These are phyloP conservation scores for Macrolepiota albuminosa DNA, from an alignment of 768 basidiomycete species.

Conservation along the genomic window DNA sequence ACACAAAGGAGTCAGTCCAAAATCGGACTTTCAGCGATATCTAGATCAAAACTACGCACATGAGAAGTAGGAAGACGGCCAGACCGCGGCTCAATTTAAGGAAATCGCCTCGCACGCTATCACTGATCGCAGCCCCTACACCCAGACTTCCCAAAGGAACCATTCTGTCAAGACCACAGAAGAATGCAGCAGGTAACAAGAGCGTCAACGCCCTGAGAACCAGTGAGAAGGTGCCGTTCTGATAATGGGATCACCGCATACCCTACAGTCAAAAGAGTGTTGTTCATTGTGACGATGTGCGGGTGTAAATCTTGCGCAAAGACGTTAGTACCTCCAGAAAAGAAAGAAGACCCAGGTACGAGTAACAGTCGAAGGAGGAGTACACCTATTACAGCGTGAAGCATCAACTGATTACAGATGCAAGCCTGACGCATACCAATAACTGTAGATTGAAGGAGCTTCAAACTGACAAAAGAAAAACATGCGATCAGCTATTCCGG, in stretches of 20 bases:
- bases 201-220: slow-evolving; percentile 53
- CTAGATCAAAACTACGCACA: slow-evolving; percentile 32
- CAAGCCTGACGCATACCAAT: slow-evolving; percentile 36
- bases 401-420: not conserved
- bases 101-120: slow-evolving; percentile 40
- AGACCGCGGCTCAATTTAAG: slow-evolving; percentile 62
- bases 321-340: slow-evolving; percentile 61
- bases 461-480: slow-evolving; percentile 34
- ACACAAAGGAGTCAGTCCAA: not conserved
- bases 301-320: slow-evolving; percentile 64
- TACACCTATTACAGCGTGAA: slow-evolving; percentile 39
- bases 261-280: slow-evolving; percentile 65
- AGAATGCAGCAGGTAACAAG: slow-evolving; percentile 61
- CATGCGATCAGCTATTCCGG: not conserved
- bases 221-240: not conserved
- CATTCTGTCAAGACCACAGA: slow-evolving; percentile 46
- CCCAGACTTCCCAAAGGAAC: slow-evolving; percentile 5
- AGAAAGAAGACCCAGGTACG: slow-evolving; percentile 62
- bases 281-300: slow-evolving; percentile 62
- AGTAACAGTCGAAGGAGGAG: slow-evolving; percentile 67
- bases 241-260: slow-evolving; percentile 20
- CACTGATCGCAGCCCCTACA: slow-evolving; percentile 29
- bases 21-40: no score
- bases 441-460: slow-evolving; percentile 64
- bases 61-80: slow-evolving; percentile 52